These are phyloP conservation scores for Auriscalpium orientale DNA, from an alignment of 768 basidiomycete genomes.

Conservation along the genomic window DNA sequence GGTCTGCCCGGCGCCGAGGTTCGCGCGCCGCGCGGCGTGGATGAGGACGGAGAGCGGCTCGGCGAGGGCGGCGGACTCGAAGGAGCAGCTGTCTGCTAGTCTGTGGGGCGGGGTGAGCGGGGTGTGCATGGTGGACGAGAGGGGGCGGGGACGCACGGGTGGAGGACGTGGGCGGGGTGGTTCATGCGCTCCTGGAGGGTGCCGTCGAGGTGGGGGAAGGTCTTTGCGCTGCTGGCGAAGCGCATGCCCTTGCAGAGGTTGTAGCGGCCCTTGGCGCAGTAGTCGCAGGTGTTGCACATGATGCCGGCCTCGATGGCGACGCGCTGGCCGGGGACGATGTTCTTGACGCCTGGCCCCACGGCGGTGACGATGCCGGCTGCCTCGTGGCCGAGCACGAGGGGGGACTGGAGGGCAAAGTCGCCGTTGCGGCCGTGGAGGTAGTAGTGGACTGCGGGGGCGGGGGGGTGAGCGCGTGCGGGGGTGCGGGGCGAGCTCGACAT, in stretches of 20 bases:
- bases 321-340: conserved; percentile 68
- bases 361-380: conserved; percentile 81
- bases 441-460: conserved; percentile 66
- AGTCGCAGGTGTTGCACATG: conserved; percentile 70
- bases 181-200: conserved; percentile 85
- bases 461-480: neutral
- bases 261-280: conserved; percentile 72
- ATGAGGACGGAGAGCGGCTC: conserved; percentile 93
- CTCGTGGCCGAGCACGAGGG: conserved; percentile 92
- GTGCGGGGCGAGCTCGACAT: conserved; percentile 21
- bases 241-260: conserved; percentile 89
- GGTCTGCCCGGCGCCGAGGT: conserved; percentile 43
- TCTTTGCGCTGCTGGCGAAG: conserved; percentile 85
- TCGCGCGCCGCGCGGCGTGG: conserved; percentile 43
- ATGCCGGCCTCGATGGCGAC: conserved; percentile 94
- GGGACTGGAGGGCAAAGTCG: conserved; percentile 78
- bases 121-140: neutral
- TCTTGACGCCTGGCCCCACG: conserved; percentile 63
- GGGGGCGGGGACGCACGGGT: conserved; percentile 60
- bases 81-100: conserved; percentile 67
- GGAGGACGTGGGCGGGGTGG: conserved; percentile 79
- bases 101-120: conserved; percentile 27
- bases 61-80: conserved; percentile 79
- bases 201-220: conserved; percentile 89
- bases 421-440: conserved; percentile 86